These are phyloP conservation scores for Fusarium sp. DNA, from an alignment of 2,329 filamentous ascomycete genomes.

Conservation along the genomic window DNA sequence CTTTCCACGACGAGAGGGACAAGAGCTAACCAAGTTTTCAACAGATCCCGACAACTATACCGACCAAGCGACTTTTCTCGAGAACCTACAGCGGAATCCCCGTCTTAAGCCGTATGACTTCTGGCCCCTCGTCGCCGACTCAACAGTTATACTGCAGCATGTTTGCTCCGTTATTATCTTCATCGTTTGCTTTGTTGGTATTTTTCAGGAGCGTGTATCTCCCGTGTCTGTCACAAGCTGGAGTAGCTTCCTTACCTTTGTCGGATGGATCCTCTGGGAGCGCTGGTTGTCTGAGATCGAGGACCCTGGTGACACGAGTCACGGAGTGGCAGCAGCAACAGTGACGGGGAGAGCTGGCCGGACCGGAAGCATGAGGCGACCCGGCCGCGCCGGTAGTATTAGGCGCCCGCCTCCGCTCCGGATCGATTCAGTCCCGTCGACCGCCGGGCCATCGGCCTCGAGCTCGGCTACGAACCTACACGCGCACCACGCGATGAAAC, in stretches of 20 bases:
- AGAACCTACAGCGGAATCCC: conserved; percentile 94
- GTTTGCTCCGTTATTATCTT: conserved; percentile 96
- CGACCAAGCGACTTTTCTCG: conserved; percentile 95
- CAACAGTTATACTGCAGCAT: conserved; percentile 96
- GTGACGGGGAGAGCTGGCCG: conserved; percentile 50
- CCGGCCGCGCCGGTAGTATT: conserved; percentile 52
- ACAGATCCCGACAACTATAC: conserved; percentile 98
- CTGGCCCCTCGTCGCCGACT: conserved; percentile 95
- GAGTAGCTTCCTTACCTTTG: conserved; percentile 83
- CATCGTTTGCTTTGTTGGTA: conserved; percentile 91
- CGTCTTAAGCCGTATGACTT: conserved; percentile 96
- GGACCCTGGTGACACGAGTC: conserved; percentile 56
- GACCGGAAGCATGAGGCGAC: conserved; percentile 50
- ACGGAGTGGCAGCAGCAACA: conserved; percentile 51
- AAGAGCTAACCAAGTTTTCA: background rate
- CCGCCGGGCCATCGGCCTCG: conserved; percentile 49
- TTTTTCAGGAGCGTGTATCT: conserved; percentile 87
- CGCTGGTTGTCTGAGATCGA: conserved; percentile 85
- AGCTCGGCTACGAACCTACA: conserved; percentile 61
- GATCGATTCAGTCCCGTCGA: conserved; percentile 43
- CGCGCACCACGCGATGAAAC: conserved; percentile 44
- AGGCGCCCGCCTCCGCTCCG: conserved; percentile 50
- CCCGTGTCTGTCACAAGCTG: conserved; percentile 90
- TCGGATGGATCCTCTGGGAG: conserved; percentile 94
- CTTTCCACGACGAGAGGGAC: background rate